Percentiles rank a stretch among this genome's conserved stretches.
Conservation (phyloP, 176 grass and related monocot species). For the Typha latifolia region DNA sequence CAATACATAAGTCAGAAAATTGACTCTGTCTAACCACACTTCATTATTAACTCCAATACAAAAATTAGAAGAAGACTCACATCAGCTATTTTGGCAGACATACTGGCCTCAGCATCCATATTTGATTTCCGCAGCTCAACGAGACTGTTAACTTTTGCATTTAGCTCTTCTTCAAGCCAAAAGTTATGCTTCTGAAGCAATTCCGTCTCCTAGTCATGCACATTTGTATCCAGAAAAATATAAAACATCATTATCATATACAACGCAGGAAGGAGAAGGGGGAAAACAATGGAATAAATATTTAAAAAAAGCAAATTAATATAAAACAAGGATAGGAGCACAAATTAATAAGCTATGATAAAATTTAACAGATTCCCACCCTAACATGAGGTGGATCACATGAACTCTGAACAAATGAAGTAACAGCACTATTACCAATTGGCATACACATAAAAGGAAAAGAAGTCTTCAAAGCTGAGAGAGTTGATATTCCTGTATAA, state of each 20-base stretch:
- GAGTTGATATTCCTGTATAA: too few species aligned
- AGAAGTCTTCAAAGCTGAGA: too few species aligned
- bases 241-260: not conserved
- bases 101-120: constrained; percentile 68
- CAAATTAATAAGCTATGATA: not conserved
- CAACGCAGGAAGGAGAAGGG: not conserved
- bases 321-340: not conserved
- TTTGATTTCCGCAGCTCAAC: constrained; percentile 55
- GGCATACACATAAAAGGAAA: too few species aligned
- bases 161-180: constrained; percentile 81
- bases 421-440: not conserved
- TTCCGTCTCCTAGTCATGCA: constrained; percentile 68
- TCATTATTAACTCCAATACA: not conserved
- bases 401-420: not conserved
- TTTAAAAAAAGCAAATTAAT: not conserved
- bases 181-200: constrained; percentile 75
- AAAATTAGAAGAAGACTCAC: constrained; percentile 29
- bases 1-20: not conserved
- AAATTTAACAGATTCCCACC: not conserved
- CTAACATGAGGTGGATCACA: not conserved
- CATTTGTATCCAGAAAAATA: not conserved
- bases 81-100: constrained; percentile 73
- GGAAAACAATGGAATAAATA: not conserved
- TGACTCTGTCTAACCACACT: not conserved
- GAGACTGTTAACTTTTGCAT: constrained; percentile 50